These are phyloP conservation scores for Jatropha curcas DNA, from an alignment of 345 rosid species.

Conservation along the genomic window DNA sequence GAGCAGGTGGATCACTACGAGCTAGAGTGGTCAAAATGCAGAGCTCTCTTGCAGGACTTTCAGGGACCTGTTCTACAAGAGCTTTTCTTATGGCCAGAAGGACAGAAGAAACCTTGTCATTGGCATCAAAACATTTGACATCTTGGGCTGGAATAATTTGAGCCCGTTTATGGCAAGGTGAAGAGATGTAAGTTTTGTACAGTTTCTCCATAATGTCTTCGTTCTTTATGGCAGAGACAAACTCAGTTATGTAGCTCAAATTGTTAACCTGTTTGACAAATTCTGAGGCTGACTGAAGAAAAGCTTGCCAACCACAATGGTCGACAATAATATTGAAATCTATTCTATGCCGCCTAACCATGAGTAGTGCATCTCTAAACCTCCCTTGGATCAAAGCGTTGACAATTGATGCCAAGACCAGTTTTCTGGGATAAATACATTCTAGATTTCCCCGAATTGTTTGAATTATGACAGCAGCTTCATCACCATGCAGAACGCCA, in stretches of 20 bases:
- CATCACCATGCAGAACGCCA: conserved; percentile 93
- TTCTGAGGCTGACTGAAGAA: conserved; percentile 69
- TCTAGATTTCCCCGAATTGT: conserved; percentile 88
- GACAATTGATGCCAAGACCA: conserved; percentile 72
- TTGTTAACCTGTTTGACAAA: conserved; percentile 82
- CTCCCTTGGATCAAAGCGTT: conserved; percentile 69
- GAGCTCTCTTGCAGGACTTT: conserved; percentile 89
- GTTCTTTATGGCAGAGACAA: conserved; percentile 80
- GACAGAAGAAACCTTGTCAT: conserved; percentile 75
- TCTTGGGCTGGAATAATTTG: conserved; percentile 43
- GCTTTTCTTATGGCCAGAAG: conserved; percentile 79
- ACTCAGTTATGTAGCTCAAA: conserved; percentile 85
- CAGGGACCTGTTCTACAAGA: conserved; percentile 72
- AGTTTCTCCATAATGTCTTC: conserved; percentile 72
- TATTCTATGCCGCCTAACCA: conserved; percentile 97
- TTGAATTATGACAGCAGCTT: conserved; percentile 79
- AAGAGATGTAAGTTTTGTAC: conserved; percentile 52
- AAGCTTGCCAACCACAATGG: conserved; percentile 77
- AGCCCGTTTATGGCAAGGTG: conserved; percentile 40
- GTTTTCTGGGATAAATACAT: conserved; percentile 87
- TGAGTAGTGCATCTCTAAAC: conserved; percentile 74
- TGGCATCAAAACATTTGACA: conserved; percentile 25
- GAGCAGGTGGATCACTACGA: conserved; percentile 86
- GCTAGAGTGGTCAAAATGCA: conserved; percentile 95
- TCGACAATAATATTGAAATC: conserved; percentile 87